Base-by-base conservation (phyloP, 768 basidiomycete genomes). In the Suillus clintonianus region DNA sequence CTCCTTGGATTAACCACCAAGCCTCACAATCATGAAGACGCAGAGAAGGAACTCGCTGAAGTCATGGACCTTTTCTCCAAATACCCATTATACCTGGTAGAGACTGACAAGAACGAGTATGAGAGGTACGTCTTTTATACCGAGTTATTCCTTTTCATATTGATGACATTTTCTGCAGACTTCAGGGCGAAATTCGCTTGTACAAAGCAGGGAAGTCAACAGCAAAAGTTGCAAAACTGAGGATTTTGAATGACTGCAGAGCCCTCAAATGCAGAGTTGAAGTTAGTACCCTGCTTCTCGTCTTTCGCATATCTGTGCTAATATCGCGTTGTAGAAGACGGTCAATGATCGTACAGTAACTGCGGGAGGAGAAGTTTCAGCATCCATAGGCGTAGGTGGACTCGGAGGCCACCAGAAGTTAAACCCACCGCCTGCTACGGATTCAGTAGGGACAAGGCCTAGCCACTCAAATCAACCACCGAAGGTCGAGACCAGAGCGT, bases 1-100 rank as follows among this genome's bases (percentile, higher is more conserved):
- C 37, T 57, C 39, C 27, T 39, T 19, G 24, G 24, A 30, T 19
- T 27, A 10, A 17, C 27, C 56, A 27, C 27, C 24, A 57, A 57
- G 56, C 3, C 24, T 6, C 39, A 6, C 27, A 11, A 10, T 19
- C 39, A 41, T 27, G 17, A 41, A 41, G 56, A 57, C 4, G 24
- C 56, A 57, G 56, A 57, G 24, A 57, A 57, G 24, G 39, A 57
- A 57, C 56, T 57, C 24, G 11, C 11, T 13, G 39, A 57, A 19
- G 56, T 41, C 39, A 27, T 19, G 36, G 17, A 27, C 17, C 39
- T 57, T 57, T 41, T 37, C 17, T 41, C 55, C 24, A 11, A 56
- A 39, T 27, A 56, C 37, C 24, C 55, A 5, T 17, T 5, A 2
- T 17, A 41, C 22, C 56, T 57, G 17, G 39, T 3, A 41, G 56